These are phyloP conservation scores for Kalaharituber pfeilii DNA, from an alignment of 2,329 filamentous ascomycete species.

Conservation along the genomic window DNA sequence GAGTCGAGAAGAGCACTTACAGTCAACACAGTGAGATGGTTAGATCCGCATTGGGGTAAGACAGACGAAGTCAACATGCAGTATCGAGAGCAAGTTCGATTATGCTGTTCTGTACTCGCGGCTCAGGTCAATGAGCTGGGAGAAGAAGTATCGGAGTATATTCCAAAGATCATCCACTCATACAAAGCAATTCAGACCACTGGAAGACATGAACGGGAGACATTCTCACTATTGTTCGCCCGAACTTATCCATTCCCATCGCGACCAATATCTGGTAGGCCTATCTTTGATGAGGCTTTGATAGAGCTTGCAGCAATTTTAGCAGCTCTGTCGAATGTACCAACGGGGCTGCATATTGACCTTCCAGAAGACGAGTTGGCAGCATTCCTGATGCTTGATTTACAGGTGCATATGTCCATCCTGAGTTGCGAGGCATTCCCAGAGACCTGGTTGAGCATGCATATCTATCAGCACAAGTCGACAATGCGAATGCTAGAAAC, in stretches of 20 bases:
- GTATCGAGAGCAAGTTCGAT: constrained; percentile 79
- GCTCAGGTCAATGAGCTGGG: constrained; percentile 65
- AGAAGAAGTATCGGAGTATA: constrained; percentile 69
- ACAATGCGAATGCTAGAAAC: constrained; percentile 75
- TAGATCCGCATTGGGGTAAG: constrained; percentile 82
- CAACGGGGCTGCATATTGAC: constrained; percentile 58
- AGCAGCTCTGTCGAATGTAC: constrained; percentile 59
- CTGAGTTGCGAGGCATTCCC: constrained; percentile 82
- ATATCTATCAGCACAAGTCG: constrained; percentile 83
- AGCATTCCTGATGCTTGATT: constrained; percentile 55
- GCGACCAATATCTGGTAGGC: constrained; percentile 43
- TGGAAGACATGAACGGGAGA: constrained; percentile 37
- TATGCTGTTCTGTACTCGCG: constrained; percentile 84
- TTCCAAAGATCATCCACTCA: constrained; percentile 79
- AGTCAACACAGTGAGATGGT: constrained; percentile 73
- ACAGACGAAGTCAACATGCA: constrained; percentile 57
- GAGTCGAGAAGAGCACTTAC: constrained; percentile 58
- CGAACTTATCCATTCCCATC: constrained; percentile 75
- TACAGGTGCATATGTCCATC: constrained; percentile 78
- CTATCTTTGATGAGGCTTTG: constrained; percentile 65
- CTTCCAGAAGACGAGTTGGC: constrained; percentile 56
- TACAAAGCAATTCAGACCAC: constrained; percentile 61
- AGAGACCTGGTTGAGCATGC: constrained; percentile 71
- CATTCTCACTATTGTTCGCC: constrained; percentile 75
- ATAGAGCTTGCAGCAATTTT: constrained; percentile 79